phyloP scores from a whole-genome alignment of 805 yeast species.

The Metschnikowia chrysomelidarum region DNA sequence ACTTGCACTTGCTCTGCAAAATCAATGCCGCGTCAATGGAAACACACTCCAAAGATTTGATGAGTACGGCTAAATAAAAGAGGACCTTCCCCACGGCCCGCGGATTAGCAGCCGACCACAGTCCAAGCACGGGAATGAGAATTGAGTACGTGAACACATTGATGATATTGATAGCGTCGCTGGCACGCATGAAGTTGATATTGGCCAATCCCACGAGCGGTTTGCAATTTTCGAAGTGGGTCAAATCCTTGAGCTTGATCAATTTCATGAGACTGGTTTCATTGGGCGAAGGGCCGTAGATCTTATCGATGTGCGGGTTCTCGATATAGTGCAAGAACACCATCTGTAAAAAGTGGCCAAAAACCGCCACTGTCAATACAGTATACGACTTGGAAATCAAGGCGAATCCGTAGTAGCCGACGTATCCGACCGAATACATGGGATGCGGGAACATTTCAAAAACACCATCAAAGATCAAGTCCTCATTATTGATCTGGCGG shows the following conservation, averaged over 20 bases:
- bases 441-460: conserved; percentile 91
- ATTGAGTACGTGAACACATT: conserved; percentile 42
- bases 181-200: conserved; percentile 61
- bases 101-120: conserved; percentile 25
- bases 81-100: conserved; percentile 19
- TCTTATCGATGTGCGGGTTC: conserved; percentile 83
- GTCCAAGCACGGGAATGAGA: conserved; percentile 40
- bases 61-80: conserved; percentile 41
- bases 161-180: conserved; percentile 54
- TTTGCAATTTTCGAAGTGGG: conserved; percentile 38
- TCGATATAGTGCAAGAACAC: conserved; percentile 71
- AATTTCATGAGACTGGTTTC: conserved; percentile 35
- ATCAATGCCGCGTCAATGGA: conserved; percentile 51
- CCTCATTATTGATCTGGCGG: conserved; percentile 58
- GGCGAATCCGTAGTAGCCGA: conserved; percentile 84
- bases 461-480: conserved; percentile 82
- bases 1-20: conserved; percentile 57
- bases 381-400: conserved; percentile 72
- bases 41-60: conserved; percentile 51
- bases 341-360: conserved; percentile 79
- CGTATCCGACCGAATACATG: conserved; percentile 86
- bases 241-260: conserved; percentile 49
- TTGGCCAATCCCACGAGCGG: conserved; percentile 62
- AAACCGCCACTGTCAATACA: conserved; percentile 62
- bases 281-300: conserved; percentile 53